Evolutionary conservation across 192 early-diverging fungal species (phyloP).

Genomic region (Phlyctochytrium planicorne): DNA sequence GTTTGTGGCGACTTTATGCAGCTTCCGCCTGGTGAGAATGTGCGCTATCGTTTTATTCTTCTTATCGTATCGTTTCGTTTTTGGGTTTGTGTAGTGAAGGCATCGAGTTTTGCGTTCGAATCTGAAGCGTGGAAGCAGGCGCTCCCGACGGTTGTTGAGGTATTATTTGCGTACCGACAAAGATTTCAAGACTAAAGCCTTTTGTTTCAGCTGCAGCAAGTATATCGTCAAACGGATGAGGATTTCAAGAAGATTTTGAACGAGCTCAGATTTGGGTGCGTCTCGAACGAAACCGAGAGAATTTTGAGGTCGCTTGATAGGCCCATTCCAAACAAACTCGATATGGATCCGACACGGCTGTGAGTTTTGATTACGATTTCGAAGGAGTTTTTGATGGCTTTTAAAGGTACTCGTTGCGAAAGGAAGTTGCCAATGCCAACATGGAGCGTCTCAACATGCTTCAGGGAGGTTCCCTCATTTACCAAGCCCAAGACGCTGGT

Average conservation of each 20-base stretch:
- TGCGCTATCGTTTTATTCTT: not conserved
- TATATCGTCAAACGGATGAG: constrained; percentile 85
- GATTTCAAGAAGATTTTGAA: constrained; percentile 80
- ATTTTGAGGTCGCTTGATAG: not conserved
- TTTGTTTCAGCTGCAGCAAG: constrained; percentile 67
- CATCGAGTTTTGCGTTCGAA: not conserved
- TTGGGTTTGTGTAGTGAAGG: too few species aligned
- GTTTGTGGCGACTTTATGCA: constrained; percentile 56
- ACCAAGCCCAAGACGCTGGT: too few species aligned
- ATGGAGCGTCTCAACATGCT: constrained; percentile 49
- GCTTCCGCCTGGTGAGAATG: constrained; percentile 43
- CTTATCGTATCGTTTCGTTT: too few species aligned
- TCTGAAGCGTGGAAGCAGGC: not conserved
- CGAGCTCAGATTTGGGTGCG: constrained; percentile 74
- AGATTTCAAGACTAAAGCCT: too few species aligned
- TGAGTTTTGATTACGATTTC: constrained; percentile 23
- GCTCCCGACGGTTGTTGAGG: not conserved
- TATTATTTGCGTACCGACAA: too few species aligned
- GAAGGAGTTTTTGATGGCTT: constrained; percentile 33
- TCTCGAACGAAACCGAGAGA: constrained; percentile 54
- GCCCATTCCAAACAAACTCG: not conserved
- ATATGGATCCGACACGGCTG: constrained; percentile 52
- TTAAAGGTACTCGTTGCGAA: constrained; percentile 73
- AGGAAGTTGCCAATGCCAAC: constrained; percentile 79
- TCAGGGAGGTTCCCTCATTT: constrained; percentile 29